phyloP scores from a whole-genome alignment of 2,329 filamentous ascomycete genomes.

The Ilyonectria sp. region DNA sequence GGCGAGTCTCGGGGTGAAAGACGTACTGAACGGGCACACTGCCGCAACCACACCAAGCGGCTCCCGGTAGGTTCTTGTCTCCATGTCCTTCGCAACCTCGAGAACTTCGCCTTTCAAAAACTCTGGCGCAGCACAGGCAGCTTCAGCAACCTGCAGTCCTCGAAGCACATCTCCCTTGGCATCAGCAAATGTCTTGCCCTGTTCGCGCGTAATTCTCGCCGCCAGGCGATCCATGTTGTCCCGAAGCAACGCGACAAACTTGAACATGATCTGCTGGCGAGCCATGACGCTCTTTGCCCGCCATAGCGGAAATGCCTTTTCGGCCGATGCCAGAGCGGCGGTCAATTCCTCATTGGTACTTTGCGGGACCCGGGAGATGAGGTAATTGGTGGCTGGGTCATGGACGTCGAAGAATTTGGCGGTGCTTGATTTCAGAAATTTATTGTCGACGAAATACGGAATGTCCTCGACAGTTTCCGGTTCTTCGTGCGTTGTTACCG shows the following conservation, averaged over 20 bases:
- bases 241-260: constrained; percentile 79
- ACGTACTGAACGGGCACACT: constrained; percentile 82
- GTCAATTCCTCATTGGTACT: constrained; percentile 79
- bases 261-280: constrained; percentile 84
- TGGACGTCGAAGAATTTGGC: constrained; percentile 80
- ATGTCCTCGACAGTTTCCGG: constrained; percentile 65
- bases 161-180: constrained; percentile 82
- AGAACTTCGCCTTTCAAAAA: constrained; percentile 82
- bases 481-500: constrained; percentile 41
- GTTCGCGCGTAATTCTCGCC: constrained; percentile 82
- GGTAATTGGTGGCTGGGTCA: constrained; percentile 83
- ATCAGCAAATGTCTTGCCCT: constrained; percentile 85
- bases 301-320: constrained; percentile 80
- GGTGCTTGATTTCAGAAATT: constrained; percentile 74
- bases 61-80: constrained; percentile 81
- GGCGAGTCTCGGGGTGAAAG: neutral
- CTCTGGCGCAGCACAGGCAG: constrained; percentile 80
- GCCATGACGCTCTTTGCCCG: constrained; percentile 75
- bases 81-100: constrained; percentile 87
- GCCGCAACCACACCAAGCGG: constrained; percentile 82
- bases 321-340: constrained; percentile 78
- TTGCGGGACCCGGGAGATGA: constrained; percentile 82
- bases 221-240: constrained; percentile 84
- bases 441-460: constrained; percentile 81
- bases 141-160: constrained; percentile 83